Conservation (phyloP, 768 basidiomycete species). For the Tricholomella constricta region DNA sequence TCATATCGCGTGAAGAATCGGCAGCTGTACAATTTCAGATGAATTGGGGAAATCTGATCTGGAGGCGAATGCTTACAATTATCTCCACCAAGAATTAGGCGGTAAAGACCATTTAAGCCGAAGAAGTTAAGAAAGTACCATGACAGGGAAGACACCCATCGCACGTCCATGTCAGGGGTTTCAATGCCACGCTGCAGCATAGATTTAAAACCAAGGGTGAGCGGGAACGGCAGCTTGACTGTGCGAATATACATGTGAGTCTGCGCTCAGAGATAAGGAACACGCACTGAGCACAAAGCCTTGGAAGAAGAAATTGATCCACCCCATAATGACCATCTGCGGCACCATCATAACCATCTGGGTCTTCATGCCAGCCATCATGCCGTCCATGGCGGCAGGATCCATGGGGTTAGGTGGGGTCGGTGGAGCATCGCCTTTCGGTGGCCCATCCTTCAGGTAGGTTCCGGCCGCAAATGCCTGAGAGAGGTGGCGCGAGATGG, state of each 20-base stretch:
- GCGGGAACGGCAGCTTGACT: constrained; percentile 97
- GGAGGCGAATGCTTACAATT: constrained; percentile 60
- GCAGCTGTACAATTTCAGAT: constrained; percentile 53
- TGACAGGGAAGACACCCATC: constrained; percentile 97
- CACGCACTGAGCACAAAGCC: constrained; percentile 95
- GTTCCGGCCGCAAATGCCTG: constrained; percentile 72
- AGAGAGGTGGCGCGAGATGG: constrained; percentile 75
- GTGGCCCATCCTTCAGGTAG: constrained; percentile 86
- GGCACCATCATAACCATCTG: constrained; percentile 99
- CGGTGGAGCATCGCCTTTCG: constrained; percentile 59
- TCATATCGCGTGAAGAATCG: constrained; percentile 76
- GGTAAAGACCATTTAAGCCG: constrained; percentile 94
- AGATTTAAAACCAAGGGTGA: constrained; percentile 95
- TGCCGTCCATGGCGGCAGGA: constrained; percentile 92
- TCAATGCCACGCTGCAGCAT: constrained; percentile 97
- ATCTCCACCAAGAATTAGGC: constrained; percentile 86
- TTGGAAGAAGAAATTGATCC: constrained; percentile 99
- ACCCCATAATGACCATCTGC: constrained; percentile 99
- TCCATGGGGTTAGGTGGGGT: constrained; percentile 85
- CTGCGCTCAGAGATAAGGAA: not conserved
- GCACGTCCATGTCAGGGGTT: constrained; percentile 95
- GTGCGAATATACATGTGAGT: constrained; percentile 6
- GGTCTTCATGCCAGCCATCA: constrained; percentile 99
- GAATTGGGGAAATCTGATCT: not conserved
- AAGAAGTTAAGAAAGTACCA: constrained; percentile 99